Percentiles rank a stretch among this genome's conserved stretches.
Evolutionary conservation across 2,329 filamentous ascomycete species (phyloP).

Genomic region (Ceratocystis huliohia): DNA sequence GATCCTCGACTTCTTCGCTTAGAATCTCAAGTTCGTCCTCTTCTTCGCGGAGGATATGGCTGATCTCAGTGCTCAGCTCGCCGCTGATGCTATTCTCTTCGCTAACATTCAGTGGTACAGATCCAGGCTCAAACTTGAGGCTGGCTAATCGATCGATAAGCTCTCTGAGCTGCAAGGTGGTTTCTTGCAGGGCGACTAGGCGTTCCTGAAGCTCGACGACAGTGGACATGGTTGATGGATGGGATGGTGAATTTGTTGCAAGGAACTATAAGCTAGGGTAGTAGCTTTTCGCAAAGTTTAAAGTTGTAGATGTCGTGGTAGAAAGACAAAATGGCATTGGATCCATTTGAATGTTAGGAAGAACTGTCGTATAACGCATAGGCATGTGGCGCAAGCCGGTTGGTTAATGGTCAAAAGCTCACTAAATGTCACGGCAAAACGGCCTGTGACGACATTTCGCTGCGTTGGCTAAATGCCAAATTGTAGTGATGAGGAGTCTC

Average conservation of each 20-base stretch:
- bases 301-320: background rate
- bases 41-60: constrained; percentile 60
- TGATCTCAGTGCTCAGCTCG: constrained; percentile 71
- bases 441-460: constrained; percentile 18
- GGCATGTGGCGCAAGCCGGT: background rate
- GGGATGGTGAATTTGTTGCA: background rate
- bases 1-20: constrained; percentile 62
- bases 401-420: background rate
- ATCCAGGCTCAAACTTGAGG: constrained; percentile 47
- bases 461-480: constrained; percentile 13
- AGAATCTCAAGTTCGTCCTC: constrained; percentile 77
- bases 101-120: constrained; percentile 38
- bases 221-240: constrained; percentile 38
- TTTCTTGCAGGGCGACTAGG: constrained; percentile 48
- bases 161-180: constrained; percentile 42
- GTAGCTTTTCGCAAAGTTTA: background rate
- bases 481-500: too few species aligned
- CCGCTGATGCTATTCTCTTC: constrained; percentile 45
- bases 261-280: background rate
- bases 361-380: background rate
- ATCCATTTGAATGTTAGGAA: background rate
- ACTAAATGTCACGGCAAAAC: background rate
- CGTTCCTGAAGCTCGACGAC: constrained; percentile 50
- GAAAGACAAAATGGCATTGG: background rate
- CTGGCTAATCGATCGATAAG: constrained; percentile 48